Evolutionary conservation across 2,329 filamentous ascomycete species (phyloP), one percentile per base, ranked within the genome.

Genomic region (Ceratocystis harringtonii): DNA sequence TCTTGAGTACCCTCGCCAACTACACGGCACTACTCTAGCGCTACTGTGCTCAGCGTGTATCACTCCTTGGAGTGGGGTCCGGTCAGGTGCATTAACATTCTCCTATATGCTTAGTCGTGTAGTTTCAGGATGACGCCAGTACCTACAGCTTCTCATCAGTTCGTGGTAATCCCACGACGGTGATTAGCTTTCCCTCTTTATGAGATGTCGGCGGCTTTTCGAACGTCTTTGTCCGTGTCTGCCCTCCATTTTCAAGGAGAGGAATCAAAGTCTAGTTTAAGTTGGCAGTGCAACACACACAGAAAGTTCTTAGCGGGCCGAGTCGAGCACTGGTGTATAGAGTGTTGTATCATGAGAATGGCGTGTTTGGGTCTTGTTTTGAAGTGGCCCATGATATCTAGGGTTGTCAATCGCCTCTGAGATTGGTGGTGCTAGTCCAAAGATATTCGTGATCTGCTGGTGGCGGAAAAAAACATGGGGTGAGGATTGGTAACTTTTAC

Each of bases 191-290:
- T 65, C 70, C 70, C 71, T 70, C 70, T 52, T 75, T 80, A 83
- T 72, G 64, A 65, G 61, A 65, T 57, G 64, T 67, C 66, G 68
- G 65, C 69, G 84, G 84, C 95, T 96, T 96, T 95, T 81, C 80
- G 81, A 95, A 86, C 90, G 92, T 77, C 84, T 66, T 96, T 95
- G 89, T 88, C 82, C 89, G 89, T 81, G 85, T 78, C 67, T 76
- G 85, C 87, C 87, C 84, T 86, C 83, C 83, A 65, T 71, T 64
- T 5, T 41, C 22, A 17, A 84, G 84, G 85, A 87, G 86, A 88
- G 87, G 92, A 88, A 79, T 87, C 63, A 95, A 96, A 96, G 91
- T 94, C 89, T 78, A 85, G 87, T 95, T 90, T 86, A 80, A 75
- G 88, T 89, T 85, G 88, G 86, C 84, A 86, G 83, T 89, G 90